A percentile compares a stretch with the other conserved stretches of the same genome.
Evolutionary conservation across 345 rosid species (phyloP).

Genomic region (Melastoma malabathricum): DNA sequence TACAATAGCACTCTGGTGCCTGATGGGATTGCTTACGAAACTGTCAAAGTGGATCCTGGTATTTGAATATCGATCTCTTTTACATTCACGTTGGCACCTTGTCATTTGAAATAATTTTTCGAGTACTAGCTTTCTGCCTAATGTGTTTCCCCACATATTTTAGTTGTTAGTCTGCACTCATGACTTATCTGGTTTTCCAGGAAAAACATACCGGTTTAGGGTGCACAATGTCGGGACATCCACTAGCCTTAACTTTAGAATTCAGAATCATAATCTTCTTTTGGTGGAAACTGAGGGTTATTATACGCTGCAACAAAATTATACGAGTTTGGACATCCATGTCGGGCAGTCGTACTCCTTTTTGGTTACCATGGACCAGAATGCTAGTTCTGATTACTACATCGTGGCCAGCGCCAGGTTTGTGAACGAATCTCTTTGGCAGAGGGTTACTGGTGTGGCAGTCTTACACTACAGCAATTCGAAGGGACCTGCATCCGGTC

Average conservation of each 20-base stretch:
- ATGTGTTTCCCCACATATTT: too few relatives aligned
- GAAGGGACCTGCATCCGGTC: slow-evolving; percentile 65
- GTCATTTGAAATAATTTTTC: neutral
- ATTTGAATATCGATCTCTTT: neutral
- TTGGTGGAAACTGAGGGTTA: slow-evolving; percentile 79
- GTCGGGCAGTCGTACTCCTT: slow-evolving; percentile 92
- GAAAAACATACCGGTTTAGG: slow-evolving; percentile 74
- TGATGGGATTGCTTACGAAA: slow-evolving; percentile 63
- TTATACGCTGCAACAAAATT: slow-evolving; percentile 63
- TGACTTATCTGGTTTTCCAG: slow-evolving; percentile 26
- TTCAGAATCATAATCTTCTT: slow-evolving; percentile 78
- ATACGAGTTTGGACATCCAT: slow-evolving; percentile 64
- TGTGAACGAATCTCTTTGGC: slow-evolving; percentile 84
- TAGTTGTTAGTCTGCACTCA: too few relatives aligned
- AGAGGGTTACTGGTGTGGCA: slow-evolving; percentile 84
- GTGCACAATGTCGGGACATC: slow-evolving; percentile 85
- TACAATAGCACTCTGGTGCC: slow-evolving; percentile 65
- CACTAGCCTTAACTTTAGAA: slow-evolving; percentile 86
- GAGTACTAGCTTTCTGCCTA: too few relatives aligned
- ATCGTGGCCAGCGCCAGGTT: slow-evolving; percentile 91
- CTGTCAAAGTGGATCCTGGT: slow-evolving; percentile 71
- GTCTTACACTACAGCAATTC: slow-evolving; percentile 88
- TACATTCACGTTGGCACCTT: neutral
- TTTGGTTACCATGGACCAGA: slow-evolving; percentile 83
- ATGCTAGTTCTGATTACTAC: slow-evolving; percentile 72